Base-by-base conservation (phyloP, 1,284 basidiomycete species). In the Apiotrichum gamsii region DNA sequence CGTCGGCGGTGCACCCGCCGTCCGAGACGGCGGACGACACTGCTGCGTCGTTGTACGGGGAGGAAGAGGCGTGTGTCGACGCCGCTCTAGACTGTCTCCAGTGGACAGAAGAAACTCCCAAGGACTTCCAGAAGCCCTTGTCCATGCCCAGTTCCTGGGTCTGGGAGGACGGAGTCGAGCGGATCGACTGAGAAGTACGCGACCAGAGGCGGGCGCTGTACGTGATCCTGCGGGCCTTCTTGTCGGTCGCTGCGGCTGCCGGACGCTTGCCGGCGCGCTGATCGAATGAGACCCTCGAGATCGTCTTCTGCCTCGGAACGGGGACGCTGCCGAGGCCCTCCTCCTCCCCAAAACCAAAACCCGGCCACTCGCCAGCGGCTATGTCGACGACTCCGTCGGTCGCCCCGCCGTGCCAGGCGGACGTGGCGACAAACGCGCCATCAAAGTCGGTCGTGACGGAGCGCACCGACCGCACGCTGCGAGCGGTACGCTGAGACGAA, bases 261-360 rank as follows among this genome's bases (percentile, higher is more conserved):
- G 6, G 25, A 28, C n/a, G n/a, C 19, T 18, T 21, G 25, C 34
- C 19, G 31, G 13, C 21, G 24, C 13, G 38, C 45, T n/a, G 31
- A n/a, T 35, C 36, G 36, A 21, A 37, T 20, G 15, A 37, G 21
- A 15, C 36, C 36, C 21, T 37, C 21, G 36, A 37, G 36, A 21
- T 37, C 36, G 36, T 24, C 20, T 21, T 37, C 36, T 15, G 21
- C 19, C 36, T 37, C 21, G 36, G 36, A 37, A 14, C 20, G 13
- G 21, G 20, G 25, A 6, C 25, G 25, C 25, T 28, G 23, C 39
- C 49, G 49, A 21, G 49, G 20, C 23, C 34, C 49, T 45, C 39
- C 49, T 28, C 39, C 49, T 45, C 49, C 49, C 49, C 49, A 45
- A 6, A 31, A 30, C 33, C 39, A 50, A 50, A 50, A 50, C 49